Percentiles rank a stretch among this genome's conserved stretches.
Evolutionary conservation across 768 basidiomycete species (phyloP).

Genomic region (Leccinellum albellum): DNA sequence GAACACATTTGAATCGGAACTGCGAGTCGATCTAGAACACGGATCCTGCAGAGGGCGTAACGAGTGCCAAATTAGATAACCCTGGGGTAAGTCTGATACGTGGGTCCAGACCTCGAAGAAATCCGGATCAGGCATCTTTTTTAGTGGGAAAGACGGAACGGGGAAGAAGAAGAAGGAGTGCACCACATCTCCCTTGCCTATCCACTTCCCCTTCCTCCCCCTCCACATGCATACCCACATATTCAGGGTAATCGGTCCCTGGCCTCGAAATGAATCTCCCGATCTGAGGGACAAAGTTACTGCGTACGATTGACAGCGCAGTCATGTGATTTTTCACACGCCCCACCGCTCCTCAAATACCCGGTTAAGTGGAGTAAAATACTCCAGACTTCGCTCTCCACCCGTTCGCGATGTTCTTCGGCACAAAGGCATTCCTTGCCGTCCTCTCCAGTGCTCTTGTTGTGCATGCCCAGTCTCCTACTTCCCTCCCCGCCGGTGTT

Average conservation of each 20-base stretch:
- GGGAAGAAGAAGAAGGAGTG: too few relatives aligned
- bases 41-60: too few relatives aligned
- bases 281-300: too few relatives aligned
- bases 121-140: neutral
- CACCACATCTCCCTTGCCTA: too few relatives aligned
- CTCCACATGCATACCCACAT: too few relatives aligned
- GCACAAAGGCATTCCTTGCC: slow-evolving; percentile 19
- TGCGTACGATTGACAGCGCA: neutral
- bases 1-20: slow-evolving; percentile 24
- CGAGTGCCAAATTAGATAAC: too few relatives aligned
- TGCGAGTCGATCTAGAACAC: neutral
- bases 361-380: neutral
- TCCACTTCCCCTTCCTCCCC: too few relatives aligned
- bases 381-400: neutral
- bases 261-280: too few relatives aligned
- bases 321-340: slow-evolving; percentile 12
- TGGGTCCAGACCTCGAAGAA: neutral
- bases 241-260: too few relatives aligned
- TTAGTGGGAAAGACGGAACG: neutral
- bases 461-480: slow-evolving; percentile 19
- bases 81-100: too few relatives aligned
- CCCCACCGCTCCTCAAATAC: slow-evolving; percentile 13
- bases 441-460: slow-evolving; percentile 15
- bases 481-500: neutral
- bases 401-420: slow-evolving; percentile 13